Percentiles rank a stretch among this genome's conserved stretches.
phyloP scores from a whole-genome alignment of 345 rosid species.

The Eucalyptus pauciflora region DNA sequence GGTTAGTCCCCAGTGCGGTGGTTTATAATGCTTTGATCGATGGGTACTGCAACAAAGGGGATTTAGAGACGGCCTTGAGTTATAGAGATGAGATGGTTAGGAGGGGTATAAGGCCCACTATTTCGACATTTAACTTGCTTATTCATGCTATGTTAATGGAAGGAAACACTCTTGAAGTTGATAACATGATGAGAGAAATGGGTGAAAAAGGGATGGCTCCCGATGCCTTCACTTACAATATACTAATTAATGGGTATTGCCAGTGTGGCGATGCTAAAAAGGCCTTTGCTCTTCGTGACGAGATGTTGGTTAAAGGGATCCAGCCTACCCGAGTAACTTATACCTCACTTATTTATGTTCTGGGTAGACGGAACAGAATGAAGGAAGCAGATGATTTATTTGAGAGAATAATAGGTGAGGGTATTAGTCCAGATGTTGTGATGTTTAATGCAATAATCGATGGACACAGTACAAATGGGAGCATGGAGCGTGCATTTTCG shows the following conservation, averaged over 20 bases:
- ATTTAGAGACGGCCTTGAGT: slow-evolving; percentile 49
- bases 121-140: slow-evolving; percentile 71
- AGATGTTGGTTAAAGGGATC: slow-evolving; percentile 54
- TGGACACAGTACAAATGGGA: slow-evolving; percentile 68
- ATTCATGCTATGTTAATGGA: slow-evolving; percentile 81
- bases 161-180: slow-evolving; percentile 48
- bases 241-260: slow-evolving; percentile 75
- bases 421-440: slow-evolving; percentile 50
- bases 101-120: slow-evolving; percentile 50
- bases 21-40: slow-evolving; percentile 74
- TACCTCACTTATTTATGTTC: slow-evolving; percentile 64
- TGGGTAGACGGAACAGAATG: slow-evolving; percentile 53
- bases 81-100: slow-evolving; percentile 73
- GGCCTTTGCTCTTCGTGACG: slow-evolving; percentile 58
- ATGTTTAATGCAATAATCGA: slow-evolving; percentile 72
- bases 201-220: slow-evolving; percentile 37
- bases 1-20: slow-evolving; percentile 65
- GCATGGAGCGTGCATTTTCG: slow-evolving; percentile 50
- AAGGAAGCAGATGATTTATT: slow-evolving; percentile 69
- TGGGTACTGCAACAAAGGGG: slow-evolving; percentile 57
- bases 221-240: slow-evolving; percentile 73
- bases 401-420: slow-evolving; percentile 30
- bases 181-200: slow-evolving; percentile 55
- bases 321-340: slow-evolving; percentile 64
- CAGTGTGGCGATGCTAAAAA: slow-evolving; percentile 57